Conservation (phyloP, 768 basidiomycete genomes). For the Auriscalpium orientale region DNA sequence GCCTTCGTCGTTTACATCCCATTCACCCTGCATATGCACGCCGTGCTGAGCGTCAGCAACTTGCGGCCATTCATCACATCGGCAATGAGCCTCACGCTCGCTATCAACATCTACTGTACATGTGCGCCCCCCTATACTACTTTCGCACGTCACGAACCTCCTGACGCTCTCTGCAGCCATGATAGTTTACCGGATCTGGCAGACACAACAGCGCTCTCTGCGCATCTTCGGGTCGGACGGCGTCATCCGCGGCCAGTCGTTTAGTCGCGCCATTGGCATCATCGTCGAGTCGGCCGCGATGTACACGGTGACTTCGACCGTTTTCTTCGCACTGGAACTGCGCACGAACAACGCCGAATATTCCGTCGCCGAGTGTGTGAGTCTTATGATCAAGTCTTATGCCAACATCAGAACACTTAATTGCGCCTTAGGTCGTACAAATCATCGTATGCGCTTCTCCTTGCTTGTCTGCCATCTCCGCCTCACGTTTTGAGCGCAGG, state of each 20-base stretch:
- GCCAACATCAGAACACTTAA: not conserved
- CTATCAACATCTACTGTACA: not conserved
- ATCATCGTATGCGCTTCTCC: conserved; percentile 9
- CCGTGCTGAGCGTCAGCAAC: not conserved
- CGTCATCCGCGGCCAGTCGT: not conserved
- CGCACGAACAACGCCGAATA: conserved; percentile 20
- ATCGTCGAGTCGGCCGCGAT: conserved; percentile 25
- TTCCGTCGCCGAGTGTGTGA: conserved; percentile 18
- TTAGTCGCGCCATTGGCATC: conserved; percentile 17
- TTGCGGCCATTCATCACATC: not conserved
- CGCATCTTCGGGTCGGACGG: not conserved
- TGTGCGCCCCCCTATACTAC: not conserved
- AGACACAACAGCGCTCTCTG: not conserved
- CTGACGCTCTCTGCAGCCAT: not conserved
- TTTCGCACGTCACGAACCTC: not conserved
- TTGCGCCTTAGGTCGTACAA: not conserved
- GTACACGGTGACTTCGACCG: conserved; percentile 17
- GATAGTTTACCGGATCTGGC: not conserved
- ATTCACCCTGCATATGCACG: not conserved
- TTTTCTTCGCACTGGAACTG: conserved; percentile 16
- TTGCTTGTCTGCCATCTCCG: not conserved
- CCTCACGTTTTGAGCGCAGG: not conserved
- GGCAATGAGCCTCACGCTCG: not conserved
- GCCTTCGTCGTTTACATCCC: conserved; percentile 7
- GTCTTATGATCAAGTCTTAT: not conserved